Conservation (phyloP, 2,329 filamentous ascomycete species). For the Ceratocystis smalleyi region DNA sequence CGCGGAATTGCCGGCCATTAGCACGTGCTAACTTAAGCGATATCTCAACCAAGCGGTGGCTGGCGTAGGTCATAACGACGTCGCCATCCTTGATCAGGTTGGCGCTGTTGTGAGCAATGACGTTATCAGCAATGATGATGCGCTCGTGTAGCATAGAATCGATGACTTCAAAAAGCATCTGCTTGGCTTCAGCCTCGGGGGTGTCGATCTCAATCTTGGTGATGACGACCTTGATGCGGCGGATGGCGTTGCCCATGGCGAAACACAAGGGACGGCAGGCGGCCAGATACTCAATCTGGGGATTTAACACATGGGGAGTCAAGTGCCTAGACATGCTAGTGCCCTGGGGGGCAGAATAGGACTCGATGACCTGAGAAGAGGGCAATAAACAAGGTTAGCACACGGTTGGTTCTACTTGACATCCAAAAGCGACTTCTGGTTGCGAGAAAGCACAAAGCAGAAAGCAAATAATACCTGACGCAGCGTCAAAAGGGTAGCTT, state of each 20-base stretch:
- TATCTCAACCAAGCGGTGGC: constrained; percentile 72
- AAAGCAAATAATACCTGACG: constrained; percentile 46
- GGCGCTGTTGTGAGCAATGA: constrained; percentile 64
- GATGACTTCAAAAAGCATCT: constrained; percentile 60
- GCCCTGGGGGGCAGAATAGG: constrained; percentile 77
- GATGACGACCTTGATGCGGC: constrained; percentile 85
- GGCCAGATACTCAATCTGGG: constrained; percentile 88
- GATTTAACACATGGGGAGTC: constrained; percentile 76
- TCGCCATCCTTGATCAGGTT: constrained; percentile 65
- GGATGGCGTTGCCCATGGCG: constrained; percentile 91
- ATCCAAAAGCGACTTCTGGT: background rate
- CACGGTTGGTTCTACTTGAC: background rate
- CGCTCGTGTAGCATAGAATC: constrained; percentile 84
- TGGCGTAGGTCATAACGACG: constrained; percentile 72
- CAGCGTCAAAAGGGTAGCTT: constrained; percentile 77
- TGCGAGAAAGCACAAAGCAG: background rate
- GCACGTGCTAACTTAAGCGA: constrained; percentile 58
- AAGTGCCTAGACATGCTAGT: constrained; percentile 82
- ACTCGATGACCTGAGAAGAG: constrained; percentile 56
- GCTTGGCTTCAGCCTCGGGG: constrained; percentile 68
- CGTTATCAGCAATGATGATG: constrained; percentile 70
- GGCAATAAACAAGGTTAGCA: constrained; percentile 16
- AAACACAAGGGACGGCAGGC: constrained; percentile 92
- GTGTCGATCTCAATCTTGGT: constrained; percentile 77
- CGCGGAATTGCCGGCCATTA: constrained; percentile 59